Evolutionary conservation across 164 flowering plant species (phyloP).

Genomic region (Echeveria elegans): DNA sequence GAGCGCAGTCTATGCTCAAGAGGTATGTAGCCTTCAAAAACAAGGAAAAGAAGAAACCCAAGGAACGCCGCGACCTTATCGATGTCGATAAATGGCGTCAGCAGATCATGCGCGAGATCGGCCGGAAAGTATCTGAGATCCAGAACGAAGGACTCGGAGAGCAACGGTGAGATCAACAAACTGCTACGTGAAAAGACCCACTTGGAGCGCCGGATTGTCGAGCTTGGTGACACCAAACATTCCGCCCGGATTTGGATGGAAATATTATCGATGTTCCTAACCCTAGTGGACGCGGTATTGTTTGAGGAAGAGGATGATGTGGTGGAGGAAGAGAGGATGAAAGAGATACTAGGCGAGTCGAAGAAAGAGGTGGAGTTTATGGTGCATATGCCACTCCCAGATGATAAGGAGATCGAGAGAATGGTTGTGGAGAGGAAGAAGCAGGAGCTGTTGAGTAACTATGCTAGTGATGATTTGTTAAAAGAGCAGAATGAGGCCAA

Average conservation of each 20-base stretch:
- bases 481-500: conserved; percentile 85
- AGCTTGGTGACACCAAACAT: conserved; percentile 67
- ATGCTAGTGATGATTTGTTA: conserved; percentile 55
- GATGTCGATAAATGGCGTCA: conserved; percentile 96
- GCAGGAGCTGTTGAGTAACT: conserved; percentile 69
- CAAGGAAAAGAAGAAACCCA: conserved; percentile 88
- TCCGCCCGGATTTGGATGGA: conserved; percentile 84
- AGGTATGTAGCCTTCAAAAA: conserved; percentile 61
- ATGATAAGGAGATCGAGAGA: conserved; percentile 88
- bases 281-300: conserved; percentile 89
- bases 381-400: conserved; percentile 86
- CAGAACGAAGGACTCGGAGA: conserved; percentile 94
- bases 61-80: conserved; percentile 82
- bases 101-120: conserved; percentile 92
- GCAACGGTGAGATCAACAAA: conserved; percentile 94
- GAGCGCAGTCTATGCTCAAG: conserved; percentile 96
- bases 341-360: conserved; percentile 88
- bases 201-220: conserved; percentile 83
- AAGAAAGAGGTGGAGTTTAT: conserved; percentile 65
- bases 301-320: conserved; percentile 84
- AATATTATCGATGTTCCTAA: conserved; percentile 93
- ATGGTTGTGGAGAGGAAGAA: conserved; percentile 96
- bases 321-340: conserved; percentile 73
- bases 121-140: conserved; percentile 84
- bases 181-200: conserved; percentile 75